Percentiles rank a stretch among this genome's conserved stretches.
Evolutionary conservation across 495 filamentous ascomycete species (phyloP).

Genomic region (Glarea lozoyensis): DNA sequence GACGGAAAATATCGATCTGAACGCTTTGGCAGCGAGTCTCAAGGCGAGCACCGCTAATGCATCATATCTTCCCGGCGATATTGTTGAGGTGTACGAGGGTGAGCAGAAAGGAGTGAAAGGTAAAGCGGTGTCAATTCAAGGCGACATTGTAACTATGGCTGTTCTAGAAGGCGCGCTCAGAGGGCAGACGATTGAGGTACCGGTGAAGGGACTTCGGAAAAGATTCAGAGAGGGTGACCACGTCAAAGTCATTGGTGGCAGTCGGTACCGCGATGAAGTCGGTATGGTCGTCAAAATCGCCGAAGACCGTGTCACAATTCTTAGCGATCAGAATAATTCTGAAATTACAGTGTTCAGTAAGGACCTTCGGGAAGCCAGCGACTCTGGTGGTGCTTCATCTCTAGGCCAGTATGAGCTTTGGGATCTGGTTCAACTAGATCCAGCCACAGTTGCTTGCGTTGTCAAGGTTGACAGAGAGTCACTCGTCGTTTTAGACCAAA

Average conservation of each 20-base stretch:
- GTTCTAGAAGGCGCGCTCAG: slow-evolving; percentile 76
- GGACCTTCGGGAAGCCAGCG: slow-evolving; percentile 84
- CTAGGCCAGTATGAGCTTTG: slow-evolving; percentile 82
- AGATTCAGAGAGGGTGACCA: slow-evolving; percentile 90
- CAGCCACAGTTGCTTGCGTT: slow-evolving; percentile 82
- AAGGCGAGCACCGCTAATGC: slow-evolving; percentile 69
- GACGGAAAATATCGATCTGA: slow-evolving; percentile 85
- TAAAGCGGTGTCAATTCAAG: slow-evolving; percentile 75
- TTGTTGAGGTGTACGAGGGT: slow-evolving; percentile 90
- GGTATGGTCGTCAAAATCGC: slow-evolving; percentile 93
- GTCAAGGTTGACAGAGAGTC: slow-evolving; percentile 94
- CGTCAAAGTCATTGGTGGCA: slow-evolving; percentile 96
- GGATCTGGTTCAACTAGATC: slow-evolving; percentile 90
- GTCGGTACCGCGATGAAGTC: slow-evolving; percentile 84
- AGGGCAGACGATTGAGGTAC: slow-evolving; percentile 85
- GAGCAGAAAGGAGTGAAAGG: slow-evolving; percentile 90
- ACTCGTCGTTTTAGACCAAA: slow-evolving; percentile 82
- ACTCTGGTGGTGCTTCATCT: slow-evolving; percentile 71
- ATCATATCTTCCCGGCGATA: slow-evolving; percentile 82
- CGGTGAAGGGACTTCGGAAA: slow-evolving; percentile 87
- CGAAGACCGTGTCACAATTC: slow-evolving; percentile 81
- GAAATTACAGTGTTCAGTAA: slow-evolving; percentile 98
- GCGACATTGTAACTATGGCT: slow-evolving; percentile 81
- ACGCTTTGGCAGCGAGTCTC: slow-evolving; percentile 75
- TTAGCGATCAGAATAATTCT: slow-evolving; percentile 82